A percentile compares a stretch with the other conserved stretches of the same genome.
Evolutionary conservation across 805 yeast species (phyloP).

Genomic region (Pichia pseudocactophila): DNA sequence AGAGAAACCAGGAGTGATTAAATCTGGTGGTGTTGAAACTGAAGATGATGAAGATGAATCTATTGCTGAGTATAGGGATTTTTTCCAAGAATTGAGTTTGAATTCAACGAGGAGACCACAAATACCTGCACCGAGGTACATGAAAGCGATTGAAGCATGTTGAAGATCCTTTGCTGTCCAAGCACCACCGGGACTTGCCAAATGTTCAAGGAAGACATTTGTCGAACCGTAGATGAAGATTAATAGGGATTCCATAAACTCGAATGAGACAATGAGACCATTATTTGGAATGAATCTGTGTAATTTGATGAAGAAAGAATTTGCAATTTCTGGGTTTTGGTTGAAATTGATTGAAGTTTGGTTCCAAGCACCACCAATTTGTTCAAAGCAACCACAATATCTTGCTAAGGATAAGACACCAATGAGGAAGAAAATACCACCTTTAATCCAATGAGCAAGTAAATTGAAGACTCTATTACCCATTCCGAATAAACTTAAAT

Average conservation of each 20-base stretch:
- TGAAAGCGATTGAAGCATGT: constrained; percentile 84
- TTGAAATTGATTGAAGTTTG: constrained; percentile 22
- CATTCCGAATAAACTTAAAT: constrained; percentile 61
- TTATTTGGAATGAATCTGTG: constrained; percentile 5
- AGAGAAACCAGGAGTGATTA: constrained; percentile 61
- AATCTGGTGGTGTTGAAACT: neutral
- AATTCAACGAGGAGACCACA: constrained; percentile 81
- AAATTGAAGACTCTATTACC: constrained; percentile 64
- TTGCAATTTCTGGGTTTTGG: constrained; percentile 11
- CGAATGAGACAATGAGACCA: constrained; percentile 57
- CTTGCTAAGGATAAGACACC: constrained; percentile 81
- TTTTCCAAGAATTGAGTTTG: constrained; percentile 55
- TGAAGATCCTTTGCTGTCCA: constrained; percentile 91
- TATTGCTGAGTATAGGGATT: constrained; percentile 13
- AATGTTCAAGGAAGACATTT: constrained; percentile 84
- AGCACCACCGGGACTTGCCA: constrained; percentile 65
- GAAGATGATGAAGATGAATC: neutral
- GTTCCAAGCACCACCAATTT: constrained; percentile 92
- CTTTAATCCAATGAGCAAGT: constrained; percentile 93
- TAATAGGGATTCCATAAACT: constrained; percentile 67
- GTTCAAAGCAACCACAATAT: constrained; percentile 72
- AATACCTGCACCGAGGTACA: constrained; percentile 85
- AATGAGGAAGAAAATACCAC: constrained; percentile 72
- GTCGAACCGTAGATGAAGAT: constrained; percentile 86
- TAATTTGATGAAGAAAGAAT: constrained; percentile 1